phyloP scores from a whole-genome alignment of 179 eudicot genomes.

The Corrigiola litoralis region DNA sequence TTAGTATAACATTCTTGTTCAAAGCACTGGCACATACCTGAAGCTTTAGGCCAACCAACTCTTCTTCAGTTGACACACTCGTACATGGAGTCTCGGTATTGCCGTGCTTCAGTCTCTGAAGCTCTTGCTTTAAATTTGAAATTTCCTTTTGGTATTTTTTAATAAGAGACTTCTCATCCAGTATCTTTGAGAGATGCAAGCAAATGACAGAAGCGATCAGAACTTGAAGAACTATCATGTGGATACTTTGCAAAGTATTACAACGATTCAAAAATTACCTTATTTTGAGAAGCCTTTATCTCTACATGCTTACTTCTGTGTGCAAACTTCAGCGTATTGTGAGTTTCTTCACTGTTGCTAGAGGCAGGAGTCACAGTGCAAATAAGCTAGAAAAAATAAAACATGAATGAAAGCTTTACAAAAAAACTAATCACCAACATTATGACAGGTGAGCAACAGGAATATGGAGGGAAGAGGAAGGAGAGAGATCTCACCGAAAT shows the following conservation, averaged over 20 bases:
- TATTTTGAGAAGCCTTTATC: conserved; percentile 60
- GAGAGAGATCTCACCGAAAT: conserved; percentile 59
- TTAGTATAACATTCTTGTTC: background rate
- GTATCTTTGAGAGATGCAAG: conserved; percentile 32
- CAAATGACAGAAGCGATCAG: background rate
- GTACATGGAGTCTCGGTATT: conserved; percentile 30
- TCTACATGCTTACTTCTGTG: conserved; percentile 65
- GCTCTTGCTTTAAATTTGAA: conserved; percentile 57
- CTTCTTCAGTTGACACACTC: conserved; percentile 38
- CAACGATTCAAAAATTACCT: conserved; percentile 24
- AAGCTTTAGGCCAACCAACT: conserved; percentile 45
- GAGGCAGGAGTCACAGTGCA: conserved; percentile 79
- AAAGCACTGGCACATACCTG: conserved; percentile 35
- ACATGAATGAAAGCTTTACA: background rate
- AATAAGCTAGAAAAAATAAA: conserved; percentile 47
- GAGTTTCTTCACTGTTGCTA: conserved; percentile 67
- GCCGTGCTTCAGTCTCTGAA: conserved; percentile 50
- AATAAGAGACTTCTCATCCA: conserved; percentile 72
- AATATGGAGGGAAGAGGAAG: background rate
- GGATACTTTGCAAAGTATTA: background rate
- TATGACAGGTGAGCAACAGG: background rate
- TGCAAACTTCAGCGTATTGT: conserved; percentile 69
- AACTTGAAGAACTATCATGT: background rate
- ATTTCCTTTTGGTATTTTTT: conserved; percentile 73
- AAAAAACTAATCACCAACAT: background rate